Evolutionary conservation across 805 yeast genomes (phyloP).

Genomic region (Metschnikowia drakensbergensis): DNA sequence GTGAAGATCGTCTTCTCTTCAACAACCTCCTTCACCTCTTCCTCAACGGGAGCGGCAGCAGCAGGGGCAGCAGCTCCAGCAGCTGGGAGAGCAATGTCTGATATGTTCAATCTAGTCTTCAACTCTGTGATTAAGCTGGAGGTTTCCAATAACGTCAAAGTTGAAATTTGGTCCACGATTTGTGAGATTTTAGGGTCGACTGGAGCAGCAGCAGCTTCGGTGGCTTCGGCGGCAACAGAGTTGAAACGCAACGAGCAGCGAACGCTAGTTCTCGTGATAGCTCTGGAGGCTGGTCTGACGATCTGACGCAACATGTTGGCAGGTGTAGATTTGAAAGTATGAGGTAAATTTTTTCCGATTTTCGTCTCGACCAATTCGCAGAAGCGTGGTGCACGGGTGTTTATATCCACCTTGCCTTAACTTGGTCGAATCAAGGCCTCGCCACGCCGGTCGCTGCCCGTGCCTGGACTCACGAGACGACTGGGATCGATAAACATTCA

Average conservation of each 20-base stretch:
- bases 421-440: not conserved
- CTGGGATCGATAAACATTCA: too few relatives aligned
- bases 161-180: constrained; percentile 88
- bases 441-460: too few relatives aligned
- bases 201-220: constrained; percentile 36
- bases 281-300: constrained; percentile 36
- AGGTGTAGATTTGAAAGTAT: constrained; percentile 10
- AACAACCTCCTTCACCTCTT: constrained; percentile 66
- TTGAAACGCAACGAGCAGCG: constrained; percentile 41
- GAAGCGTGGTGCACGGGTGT: constrained; percentile 4
- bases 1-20: constrained; percentile 93
- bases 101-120: constrained; percentile 79
- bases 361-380: constrained; percentile 6
- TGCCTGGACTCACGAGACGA: too few relatives aligned
- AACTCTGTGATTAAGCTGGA: constrained; percentile 79
- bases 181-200: constrained; percentile 84
- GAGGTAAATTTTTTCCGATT: constrained; percentile 10
- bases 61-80: constrained; percentile 58
- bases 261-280: constrained; percentile 25
- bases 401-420: not conserved
- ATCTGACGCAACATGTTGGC: constrained; percentile 33
- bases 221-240: constrained; percentile 39
- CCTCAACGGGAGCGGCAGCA: constrained; percentile 62
- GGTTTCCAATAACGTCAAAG: constrained; percentile 89
- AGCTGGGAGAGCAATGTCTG: constrained; percentile 83